Evolutionary conservation across 2,329 filamentous ascomycete species (phyloP).

Genomic region (Gaeumannomyces tritici): DNA sequence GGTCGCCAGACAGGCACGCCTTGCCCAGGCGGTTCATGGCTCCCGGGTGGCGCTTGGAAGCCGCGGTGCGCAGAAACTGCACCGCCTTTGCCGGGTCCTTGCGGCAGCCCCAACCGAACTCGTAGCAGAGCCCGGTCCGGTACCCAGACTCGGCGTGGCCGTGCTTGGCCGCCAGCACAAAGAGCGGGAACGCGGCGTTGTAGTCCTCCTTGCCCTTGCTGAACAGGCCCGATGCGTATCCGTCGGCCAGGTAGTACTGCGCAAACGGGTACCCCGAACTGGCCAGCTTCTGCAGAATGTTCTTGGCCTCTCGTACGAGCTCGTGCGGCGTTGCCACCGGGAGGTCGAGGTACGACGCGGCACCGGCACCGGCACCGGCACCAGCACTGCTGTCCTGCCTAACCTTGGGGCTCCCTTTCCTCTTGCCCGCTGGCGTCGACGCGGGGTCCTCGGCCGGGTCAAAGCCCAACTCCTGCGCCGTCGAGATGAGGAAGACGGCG

Average conservation of each 20-base stretch:
- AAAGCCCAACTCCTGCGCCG: constrained; percentile 68
- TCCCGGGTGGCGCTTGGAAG: constrained; percentile 89
- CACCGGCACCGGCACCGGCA: constrained; percentile 34
- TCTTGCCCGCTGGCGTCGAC: constrained; percentile 21
- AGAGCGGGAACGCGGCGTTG: constrained; percentile 84
- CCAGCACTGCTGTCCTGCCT: constrained; percentile 35
- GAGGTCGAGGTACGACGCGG: constrained; percentile 35
- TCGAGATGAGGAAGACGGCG: constrained; percentile 85
- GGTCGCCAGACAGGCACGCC: constrained; percentile 80
- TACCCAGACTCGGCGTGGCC: constrained; percentile 95
- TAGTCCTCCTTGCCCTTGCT: constrained; percentile 91
- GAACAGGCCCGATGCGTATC: constrained; percentile 88
- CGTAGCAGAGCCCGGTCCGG: constrained; percentile 87
- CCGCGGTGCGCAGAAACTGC: constrained; percentile 83
- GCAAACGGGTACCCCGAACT: constrained; percentile 92
- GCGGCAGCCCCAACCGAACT: constrained; percentile 94
- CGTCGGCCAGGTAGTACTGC: constrained; percentile 94
- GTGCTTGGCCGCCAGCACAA: constrained; percentile 89
- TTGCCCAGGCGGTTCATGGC: constrained; percentile 88
- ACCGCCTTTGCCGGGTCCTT: constrained; percentile 86
- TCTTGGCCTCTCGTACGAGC: constrained; percentile 76
- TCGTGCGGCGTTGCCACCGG: constrained; percentile 49
- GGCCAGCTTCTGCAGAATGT: constrained; percentile 76
- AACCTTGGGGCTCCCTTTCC: constrained; percentile 36
- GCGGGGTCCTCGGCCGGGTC: constrained; percentile 38